Evolutionary conservation across 495 filamentous ascomycete species (phyloP).

Genomic region (Lindgomyces ingoldianus): DNA sequence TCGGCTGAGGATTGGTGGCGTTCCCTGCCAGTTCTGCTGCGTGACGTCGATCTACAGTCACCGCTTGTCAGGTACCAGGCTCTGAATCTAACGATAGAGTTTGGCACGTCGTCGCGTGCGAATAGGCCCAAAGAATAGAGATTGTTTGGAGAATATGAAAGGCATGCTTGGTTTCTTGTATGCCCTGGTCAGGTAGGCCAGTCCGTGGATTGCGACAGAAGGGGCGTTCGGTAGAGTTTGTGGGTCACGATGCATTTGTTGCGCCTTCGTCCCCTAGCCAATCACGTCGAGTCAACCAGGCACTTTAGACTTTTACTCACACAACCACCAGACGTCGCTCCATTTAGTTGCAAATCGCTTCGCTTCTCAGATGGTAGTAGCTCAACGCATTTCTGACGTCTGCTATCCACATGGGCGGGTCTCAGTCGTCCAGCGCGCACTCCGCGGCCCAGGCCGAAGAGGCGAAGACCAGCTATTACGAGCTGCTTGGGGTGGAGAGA

Average conservation of each 20-base stretch:
- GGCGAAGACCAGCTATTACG: conserved; percentile 85
- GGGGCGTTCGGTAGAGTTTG: conserved; percentile 1
- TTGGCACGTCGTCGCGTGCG: background rate
- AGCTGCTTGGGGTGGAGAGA: conserved; percentile 73
- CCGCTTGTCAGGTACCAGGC: background rate
- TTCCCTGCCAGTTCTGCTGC: background rate
- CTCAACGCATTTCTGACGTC: no score
- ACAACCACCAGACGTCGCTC: background rate
- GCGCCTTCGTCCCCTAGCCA: background rate
- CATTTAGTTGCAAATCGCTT: background rate
- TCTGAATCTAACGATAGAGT: background rate
- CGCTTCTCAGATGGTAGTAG: conserved; percentile 6
- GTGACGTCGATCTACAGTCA: background rate
- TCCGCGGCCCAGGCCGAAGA: conserved; percentile 33
- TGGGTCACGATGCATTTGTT: background rate
- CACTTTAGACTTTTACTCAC: background rate
- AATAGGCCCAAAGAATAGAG: background rate
- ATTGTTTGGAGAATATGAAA: background rate
- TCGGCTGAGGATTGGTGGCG: conserved; percentile 16
- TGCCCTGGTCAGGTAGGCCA: background rate
- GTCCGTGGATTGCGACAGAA: background rate
- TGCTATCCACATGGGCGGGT: conserved; percentile 89
- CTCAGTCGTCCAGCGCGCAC: conserved; percentile 62
- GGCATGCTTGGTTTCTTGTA: background rate
- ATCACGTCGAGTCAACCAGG: background rate